These are phyloP conservation scores for Sporopachydermia quercuum DNA, from an alignment of 805 yeast species.

Conservation along the genomic window DNA sequence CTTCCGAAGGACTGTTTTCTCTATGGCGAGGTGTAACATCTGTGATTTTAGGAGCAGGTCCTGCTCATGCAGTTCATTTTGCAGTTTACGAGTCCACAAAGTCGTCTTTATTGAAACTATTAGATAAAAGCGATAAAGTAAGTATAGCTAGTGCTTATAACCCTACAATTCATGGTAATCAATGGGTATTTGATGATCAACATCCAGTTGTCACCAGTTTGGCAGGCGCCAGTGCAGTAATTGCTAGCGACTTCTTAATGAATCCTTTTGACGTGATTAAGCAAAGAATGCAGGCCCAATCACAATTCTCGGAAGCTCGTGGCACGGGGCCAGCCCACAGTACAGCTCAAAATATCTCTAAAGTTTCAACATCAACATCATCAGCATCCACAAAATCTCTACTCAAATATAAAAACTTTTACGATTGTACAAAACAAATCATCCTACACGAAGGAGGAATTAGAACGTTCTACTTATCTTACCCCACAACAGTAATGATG, in stretches of 20 bases:
- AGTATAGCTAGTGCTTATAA: constrained; percentile 14
- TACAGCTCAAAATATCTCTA: background rate
- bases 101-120: constrained; percentile 30
- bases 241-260: constrained; percentile 91
- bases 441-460: constrained; percentile 46
- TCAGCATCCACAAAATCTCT: background rate
- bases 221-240: constrained; percentile 86
- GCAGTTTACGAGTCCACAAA: constrained; percentile 82
- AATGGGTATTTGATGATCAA: constrained; percentile 29
- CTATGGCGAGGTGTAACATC: constrained; percentile 91
- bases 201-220: constrained; percentile 74
- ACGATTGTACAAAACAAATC: constrained; percentile 29
- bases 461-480: constrained; percentile 76
- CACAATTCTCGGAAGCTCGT: constrained; percentile 10
- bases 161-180: constrained; percentile 11
- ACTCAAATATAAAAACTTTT: constrained; percentile 10
- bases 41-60: constrained; percentile 95
- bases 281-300: constrained; percentile 75
- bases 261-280: constrained; percentile 93
- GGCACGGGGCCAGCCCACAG: constrained; percentile 18
- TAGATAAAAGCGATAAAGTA: constrained; percentile 22
- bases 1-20: constrained; percentile 77
- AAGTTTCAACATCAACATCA: constrained; percentile 1
- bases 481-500: constrained; percentile 86
- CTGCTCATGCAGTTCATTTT: constrained; percentile 95